phyloP scores from a whole-genome alignment of 2,329 filamentous ascomycete species.

The Apiospora pterosperma region DNA sequence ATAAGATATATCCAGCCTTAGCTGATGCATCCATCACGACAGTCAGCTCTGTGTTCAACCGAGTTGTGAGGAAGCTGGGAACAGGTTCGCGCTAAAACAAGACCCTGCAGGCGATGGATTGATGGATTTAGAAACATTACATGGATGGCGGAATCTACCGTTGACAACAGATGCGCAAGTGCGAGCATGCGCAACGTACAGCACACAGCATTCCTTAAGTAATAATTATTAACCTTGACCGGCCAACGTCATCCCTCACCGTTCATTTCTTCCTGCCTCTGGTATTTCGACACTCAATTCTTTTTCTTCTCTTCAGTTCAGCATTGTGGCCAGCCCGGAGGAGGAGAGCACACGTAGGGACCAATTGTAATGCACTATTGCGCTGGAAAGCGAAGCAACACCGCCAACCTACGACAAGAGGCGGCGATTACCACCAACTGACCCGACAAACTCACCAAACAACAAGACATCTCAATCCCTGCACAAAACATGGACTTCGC shows the following conservation, averaged over 20 bases:
- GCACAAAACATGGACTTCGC: constrained; percentile 89
- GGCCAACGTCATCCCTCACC: background rate
- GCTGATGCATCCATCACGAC: background rate
- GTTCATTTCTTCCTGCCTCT: background rate
- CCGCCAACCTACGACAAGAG: background rate
- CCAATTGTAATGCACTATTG: background rate
- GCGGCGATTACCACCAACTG: background rate
- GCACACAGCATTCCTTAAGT: too few species aligned
- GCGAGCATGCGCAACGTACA: background rate
- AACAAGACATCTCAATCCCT: background rate
- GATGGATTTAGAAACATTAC: too few species aligned
- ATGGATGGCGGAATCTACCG: background rate
- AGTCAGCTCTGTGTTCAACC: too few species aligned
- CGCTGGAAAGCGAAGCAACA: background rate
- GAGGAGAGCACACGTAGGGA: background rate
- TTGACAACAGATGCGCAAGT: background rate
- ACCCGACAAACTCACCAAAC: background rate
- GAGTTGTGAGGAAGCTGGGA: background rate
- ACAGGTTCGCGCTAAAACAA: constrained; percentile 5
- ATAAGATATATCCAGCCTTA: too few species aligned
- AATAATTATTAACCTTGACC: too few species aligned
- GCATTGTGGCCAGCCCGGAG: background rate
- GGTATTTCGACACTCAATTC: background rate
- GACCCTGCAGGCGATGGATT: constrained; percentile 11
- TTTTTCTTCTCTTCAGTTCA: background rate